A percentile compares a stretch with the other conserved stretches of the same genome.
Conservation (phyloP, 176 grass and related monocot genomes). For the Carex myosuroides region DNA sequence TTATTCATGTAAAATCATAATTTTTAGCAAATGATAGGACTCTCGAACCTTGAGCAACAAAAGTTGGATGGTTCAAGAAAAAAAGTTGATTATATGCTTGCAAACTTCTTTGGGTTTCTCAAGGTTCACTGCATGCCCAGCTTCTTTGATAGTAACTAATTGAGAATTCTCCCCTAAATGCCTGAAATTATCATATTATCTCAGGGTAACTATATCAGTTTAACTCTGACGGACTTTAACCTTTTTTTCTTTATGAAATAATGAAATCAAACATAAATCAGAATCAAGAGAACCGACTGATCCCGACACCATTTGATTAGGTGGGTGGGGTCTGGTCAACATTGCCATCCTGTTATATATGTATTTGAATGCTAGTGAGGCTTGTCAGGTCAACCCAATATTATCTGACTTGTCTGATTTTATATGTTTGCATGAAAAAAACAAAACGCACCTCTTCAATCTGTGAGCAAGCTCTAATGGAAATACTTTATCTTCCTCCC, state of each 20-base stretch:
- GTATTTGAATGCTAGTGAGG: neutral
- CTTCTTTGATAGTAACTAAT: constrained; percentile 58
- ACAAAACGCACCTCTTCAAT: constrained; percentile 52
- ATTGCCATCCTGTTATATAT: neutral
- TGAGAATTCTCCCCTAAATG: constrained; percentile 63
- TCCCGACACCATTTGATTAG: neutral
- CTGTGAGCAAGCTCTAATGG: constrained; percentile 84
- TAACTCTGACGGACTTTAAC: neutral
- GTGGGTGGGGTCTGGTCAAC: neutral
- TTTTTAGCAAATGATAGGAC: neutral
- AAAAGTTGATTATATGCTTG: constrained; percentile 51
- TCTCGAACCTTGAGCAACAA: neutral
- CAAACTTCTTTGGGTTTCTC: constrained; percentile 71
- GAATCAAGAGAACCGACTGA: neutral
- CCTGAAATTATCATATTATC: constrained; percentile 34
- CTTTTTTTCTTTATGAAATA: neutral
- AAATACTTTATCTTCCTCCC: constrained; percentile 76
- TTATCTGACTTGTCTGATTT: neutral
- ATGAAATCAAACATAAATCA: neutral
- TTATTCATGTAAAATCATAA: neutral
- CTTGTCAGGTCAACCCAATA: neutral
- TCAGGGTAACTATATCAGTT: neutral
- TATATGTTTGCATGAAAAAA: neutral
- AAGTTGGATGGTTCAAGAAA: constrained; percentile 19
- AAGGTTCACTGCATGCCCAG: constrained; percentile 91